phyloP scores from a whole-genome alignment of 345 rosid genomes.

The Populus deltoides region DNA sequence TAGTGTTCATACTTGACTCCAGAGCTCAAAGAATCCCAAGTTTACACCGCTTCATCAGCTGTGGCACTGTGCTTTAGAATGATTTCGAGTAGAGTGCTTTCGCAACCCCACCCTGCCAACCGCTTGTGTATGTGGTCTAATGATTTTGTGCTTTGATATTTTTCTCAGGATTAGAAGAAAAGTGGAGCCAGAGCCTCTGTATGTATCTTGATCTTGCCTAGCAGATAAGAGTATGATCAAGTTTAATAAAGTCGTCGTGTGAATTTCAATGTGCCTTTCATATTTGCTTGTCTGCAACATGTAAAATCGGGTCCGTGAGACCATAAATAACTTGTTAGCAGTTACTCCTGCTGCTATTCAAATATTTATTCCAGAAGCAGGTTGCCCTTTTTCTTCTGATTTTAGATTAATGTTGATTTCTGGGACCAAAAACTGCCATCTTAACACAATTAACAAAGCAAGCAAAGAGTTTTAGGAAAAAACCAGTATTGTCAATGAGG shows the following conservation, averaged over 20 bases:
- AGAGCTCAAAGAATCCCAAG: neutral
- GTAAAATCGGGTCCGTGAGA: neutral
- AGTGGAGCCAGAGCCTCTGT: slow-evolving; percentile 73
- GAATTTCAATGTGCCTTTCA: neutral
- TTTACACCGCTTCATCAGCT: neutral
- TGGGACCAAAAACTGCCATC: no score
- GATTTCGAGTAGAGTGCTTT: neutral
- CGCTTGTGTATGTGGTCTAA: neutral
- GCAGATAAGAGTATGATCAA: neutral
- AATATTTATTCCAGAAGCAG: no score
- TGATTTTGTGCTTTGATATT: neutral
- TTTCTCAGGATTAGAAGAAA: slow-evolving; percentile 71
- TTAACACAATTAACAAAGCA: no score
- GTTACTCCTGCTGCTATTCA: no score
- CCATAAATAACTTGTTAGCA: no score
- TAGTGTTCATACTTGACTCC: neutral
- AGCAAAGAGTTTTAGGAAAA: no score
- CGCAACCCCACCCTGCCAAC: neutral
- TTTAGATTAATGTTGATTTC: no score
- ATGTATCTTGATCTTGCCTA: slow-evolving; percentile 36
- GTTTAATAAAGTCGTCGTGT: neutral
- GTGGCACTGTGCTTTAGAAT: neutral
- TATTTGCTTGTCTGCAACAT: neutral
- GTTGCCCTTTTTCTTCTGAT: neutral
- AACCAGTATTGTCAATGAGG: no score